Evolutionary conservation across 2,329 filamentous ascomycete species (phyloP), one percentile per base, ranked within the genome.

Genomic region (Fusarium lyarnte): DNA sequence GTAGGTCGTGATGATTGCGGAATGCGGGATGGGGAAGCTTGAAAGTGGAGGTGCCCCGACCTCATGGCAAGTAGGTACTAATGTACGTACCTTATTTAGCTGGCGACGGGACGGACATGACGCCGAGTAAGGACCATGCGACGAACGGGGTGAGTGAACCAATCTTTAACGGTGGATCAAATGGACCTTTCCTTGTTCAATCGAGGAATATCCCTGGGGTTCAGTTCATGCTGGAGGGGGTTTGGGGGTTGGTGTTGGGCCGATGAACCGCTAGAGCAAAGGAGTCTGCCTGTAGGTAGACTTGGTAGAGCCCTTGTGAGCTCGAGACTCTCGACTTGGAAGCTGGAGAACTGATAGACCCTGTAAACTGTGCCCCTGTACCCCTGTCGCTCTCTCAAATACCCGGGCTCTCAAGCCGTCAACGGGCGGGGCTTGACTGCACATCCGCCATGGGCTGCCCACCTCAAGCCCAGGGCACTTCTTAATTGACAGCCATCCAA

Each of bases 21-120:
- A 66, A 70, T 73, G 66, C 71, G 72, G 71, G 72, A 74, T 74
- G 64, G 70, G 64, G 72, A 74, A 73, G 72, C 65, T 70, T 27
- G 69, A 71, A 72, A 74, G 72, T 74, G 72, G 72, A 74, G 71
- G 70, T 47, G 69, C 55, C 61, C 58, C 54, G 54, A 55, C 63
- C 31, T 59, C 59, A 41, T 46, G 49, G 42, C 13, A 47, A 46
- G 27, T 38, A 43, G 29, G 29, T 29, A 29, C 29, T 29, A 8
- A 29, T 33, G 47, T 61, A 61, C 31, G 46, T 60, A 58, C 54
- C 55, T 35, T 69, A 35, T 23, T 47, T 47, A 31, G 43, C 53
- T 64, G 29, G 46, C 39, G 27, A 55, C 49, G 57, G 57, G 27
- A 55, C 49, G 57, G 57, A 54, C 53, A 55, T 70, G 66, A 35